phyloP scores from a whole-genome alignment of 2,329 filamentous ascomycete species.

The Gliomastix tumulicola region DNA sequence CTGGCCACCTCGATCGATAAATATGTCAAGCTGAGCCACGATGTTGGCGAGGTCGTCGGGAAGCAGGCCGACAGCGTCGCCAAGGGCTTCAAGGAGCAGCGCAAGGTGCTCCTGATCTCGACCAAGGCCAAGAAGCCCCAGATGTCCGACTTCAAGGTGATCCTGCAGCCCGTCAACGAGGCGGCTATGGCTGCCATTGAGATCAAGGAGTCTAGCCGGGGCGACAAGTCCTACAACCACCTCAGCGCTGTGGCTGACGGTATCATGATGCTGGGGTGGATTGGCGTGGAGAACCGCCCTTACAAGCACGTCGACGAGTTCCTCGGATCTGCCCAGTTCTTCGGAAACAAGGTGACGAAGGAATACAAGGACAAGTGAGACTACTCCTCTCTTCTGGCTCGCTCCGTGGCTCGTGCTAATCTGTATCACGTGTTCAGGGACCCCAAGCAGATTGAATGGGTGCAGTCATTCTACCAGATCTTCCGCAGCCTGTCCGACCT shows the following conservation, averaged over 20 bases:
- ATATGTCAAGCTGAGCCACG: slow-evolving; percentile 71
- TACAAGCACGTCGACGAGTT: slow-evolving; percentile 80
- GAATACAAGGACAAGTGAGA: slow-evolving; percentile 68
- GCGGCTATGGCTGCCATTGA: slow-evolving; percentile 72
- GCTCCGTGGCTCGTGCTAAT: too few relatives aligned
- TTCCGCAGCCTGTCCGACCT: slow-evolving; percentile 81
- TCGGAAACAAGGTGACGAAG: slow-evolving; percentile 88
- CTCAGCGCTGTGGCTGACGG: slow-evolving; percentile 84
- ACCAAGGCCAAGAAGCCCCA: slow-evolving; percentile 92
- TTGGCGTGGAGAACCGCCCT: slow-evolving; percentile 76
- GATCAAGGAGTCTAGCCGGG: slow-evolving; percentile 75
- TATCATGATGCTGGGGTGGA: slow-evolving; percentile 85
- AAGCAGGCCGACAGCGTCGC: slow-evolving; percentile 61
- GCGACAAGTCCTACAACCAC: slow-evolving; percentile 69
- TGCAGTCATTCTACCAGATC: slow-evolving; percentile 86
- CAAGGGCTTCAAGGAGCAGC: slow-evolving; percentile 72
- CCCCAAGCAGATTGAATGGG: slow-evolving; percentile 75
- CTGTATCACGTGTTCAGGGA: slow-evolving; percentile 53
- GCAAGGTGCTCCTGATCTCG: slow-evolving; percentile 79
- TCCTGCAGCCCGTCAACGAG: slow-evolving; percentile 82
- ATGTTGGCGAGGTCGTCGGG: slow-evolving; percentile 69
- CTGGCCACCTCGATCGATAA: slow-evolving; percentile 67
- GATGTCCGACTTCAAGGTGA: slow-evolving; percentile 61
- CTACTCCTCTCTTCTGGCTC: too few relatives aligned
- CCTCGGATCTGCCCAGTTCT: slow-evolving; percentile 81